Base-by-base conservation (phyloP, 2,329 filamentous ascomycete genomes). In the Aaosphaeria arxii region DNA sequence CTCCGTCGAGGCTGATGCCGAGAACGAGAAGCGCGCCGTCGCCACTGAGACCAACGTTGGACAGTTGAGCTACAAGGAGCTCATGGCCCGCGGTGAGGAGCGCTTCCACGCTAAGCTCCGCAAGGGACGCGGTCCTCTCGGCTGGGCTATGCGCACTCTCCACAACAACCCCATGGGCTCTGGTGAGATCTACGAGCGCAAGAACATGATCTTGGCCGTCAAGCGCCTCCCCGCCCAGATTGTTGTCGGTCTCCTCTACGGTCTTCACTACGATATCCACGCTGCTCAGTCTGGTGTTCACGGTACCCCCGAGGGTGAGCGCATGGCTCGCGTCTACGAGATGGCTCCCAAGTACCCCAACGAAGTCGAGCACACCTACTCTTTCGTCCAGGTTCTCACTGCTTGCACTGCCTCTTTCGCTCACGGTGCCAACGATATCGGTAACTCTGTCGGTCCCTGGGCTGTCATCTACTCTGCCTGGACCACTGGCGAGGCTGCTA, bases 211-310 rank as follows among this genome's bases (percentile, higher is more conserved):
- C 63, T 79, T 79, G 44, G 50, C 85, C 24, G 30, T 76, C 51
- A 86, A 76, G 51, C 86, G 88, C 24, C 63, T 91, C 6, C 88
- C 88, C 0, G 87, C 89, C 44, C 79, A 79, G 70, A 66, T 88
- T 52, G 77, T 84, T 40, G 77, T 76, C 54, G 87, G 77, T 47
- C 63, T 76, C 11, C 80, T 91, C 44, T 92, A 92, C 66, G 89
- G 89, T 68, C 66, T 86, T 29, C 77, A 91, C 78, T 92, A 91
- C 73, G 88, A 92, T 58, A 92, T 91, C 62, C 88, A 91, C 77
- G 79, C 81, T 43, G 86, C 86, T 4, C 88, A 91, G 75, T 76
- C 77, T 45, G 88, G 88, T 63, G 79, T 89, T 40, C 64, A 76
- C 9, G 87, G 87, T 24, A 89, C 87, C 1, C 87, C 87, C 5